A percentile compares a stretch with the other conserved stretches of the same genome.
phyloP scores from a whole-genome alignment of 2,329 filamentous ascomycete species.

The Drechslera avenae region DNA sequence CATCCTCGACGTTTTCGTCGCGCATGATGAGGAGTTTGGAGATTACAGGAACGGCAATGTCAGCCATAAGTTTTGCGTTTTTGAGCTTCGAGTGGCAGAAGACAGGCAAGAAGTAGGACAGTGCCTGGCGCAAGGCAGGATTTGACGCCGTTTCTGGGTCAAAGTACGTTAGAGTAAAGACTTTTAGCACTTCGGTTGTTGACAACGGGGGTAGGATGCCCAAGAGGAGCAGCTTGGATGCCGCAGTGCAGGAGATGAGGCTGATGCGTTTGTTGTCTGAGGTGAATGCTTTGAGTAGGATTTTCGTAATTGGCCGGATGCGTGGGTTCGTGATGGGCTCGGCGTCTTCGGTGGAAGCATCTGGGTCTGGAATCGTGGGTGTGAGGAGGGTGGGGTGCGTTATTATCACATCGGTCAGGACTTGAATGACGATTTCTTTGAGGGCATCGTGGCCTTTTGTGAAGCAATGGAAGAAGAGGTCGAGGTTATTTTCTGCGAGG shows the following conservation, averaged over 20 bases:
- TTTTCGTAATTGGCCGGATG: conserved; percentile 73
- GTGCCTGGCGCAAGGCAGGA: conserved; percentile 79
- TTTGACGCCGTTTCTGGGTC: conserved; percentile 81
- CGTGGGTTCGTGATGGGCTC: conserved; percentile 40
- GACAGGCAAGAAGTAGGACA: conserved; percentile 93
- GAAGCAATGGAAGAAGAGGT: conserved; percentile 94
- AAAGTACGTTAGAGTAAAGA: conserved; percentile 85
- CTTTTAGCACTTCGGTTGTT: conserved; percentile 75
- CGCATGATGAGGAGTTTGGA: conserved; percentile 67
- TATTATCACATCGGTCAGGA: conserved; percentile 89
- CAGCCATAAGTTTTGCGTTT: conserved; percentile 82
- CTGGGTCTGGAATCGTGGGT: conserved; percentile 50
- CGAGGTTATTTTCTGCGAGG: conserved; percentile 88
- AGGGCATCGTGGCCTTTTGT: conserved; percentile 87
- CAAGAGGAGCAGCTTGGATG: conserved; percentile 84
- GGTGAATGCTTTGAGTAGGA: conserved; percentile 77
- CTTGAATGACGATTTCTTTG: conserved; percentile 88
- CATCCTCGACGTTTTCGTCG: conserved; percentile 71
- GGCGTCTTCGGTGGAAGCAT: conserved; percentile 50
- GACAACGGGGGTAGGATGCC: conserved; percentile 63
- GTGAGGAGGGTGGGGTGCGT: conserved; percentile 83
- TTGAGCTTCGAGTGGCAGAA: conserved; percentile 85
- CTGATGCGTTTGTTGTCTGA: conserved; percentile 75
- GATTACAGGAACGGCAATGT: conserved; percentile 74
- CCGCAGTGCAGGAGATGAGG: conserved; percentile 77